phyloP scores from a whole-genome alignment of 345 rosid genomes.

The Erodium maritimum region DNA sequence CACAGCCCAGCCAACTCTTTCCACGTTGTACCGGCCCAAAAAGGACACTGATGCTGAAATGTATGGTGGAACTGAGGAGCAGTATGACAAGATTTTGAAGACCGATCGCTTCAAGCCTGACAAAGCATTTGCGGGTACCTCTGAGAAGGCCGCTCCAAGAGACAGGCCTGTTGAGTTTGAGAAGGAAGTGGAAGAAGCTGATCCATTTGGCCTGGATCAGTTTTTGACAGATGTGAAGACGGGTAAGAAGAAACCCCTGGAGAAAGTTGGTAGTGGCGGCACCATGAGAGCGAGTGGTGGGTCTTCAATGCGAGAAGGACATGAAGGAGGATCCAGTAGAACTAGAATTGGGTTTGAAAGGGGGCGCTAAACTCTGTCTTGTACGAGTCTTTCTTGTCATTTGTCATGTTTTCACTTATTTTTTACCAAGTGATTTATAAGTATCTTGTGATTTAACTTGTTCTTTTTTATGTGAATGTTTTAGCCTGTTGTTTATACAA shows the following conservation, averaged over 20 bases:
- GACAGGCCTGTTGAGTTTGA: constrained; percentile 85
- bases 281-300: constrained; percentile 92
- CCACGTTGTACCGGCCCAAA: constrained; percentile 75
- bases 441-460: no score
- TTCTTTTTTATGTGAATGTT: no score
- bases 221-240: constrained; percentile 69
- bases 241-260: constrained; percentile 79
- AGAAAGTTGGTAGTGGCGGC: constrained; percentile 71
- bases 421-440: no score
- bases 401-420: no score
- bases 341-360: constrained; percentile 78
- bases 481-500: no score
- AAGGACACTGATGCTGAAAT: constrained; percentile 66
- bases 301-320: constrained; percentile 63
- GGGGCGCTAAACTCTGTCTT: constrained; percentile 35
- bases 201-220: constrained; percentile 87
- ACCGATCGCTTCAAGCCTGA: constrained; percentile 86
- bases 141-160: constrained; percentile 60
- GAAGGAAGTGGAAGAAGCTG: constrained; percentile 73
- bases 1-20: constrained; percentile 77
- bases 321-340: constrained; percentile 70
- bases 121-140: constrained; percentile 59
- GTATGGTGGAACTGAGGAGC: constrained; percentile 84
- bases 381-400: no score
- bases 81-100: constrained; percentile 65